These are phyloP conservation scores for Tolypocladium ophioglossoides DNA, from an alignment of 2,329 filamentous ascomycete species.

Conservation along the genomic window DNA sequence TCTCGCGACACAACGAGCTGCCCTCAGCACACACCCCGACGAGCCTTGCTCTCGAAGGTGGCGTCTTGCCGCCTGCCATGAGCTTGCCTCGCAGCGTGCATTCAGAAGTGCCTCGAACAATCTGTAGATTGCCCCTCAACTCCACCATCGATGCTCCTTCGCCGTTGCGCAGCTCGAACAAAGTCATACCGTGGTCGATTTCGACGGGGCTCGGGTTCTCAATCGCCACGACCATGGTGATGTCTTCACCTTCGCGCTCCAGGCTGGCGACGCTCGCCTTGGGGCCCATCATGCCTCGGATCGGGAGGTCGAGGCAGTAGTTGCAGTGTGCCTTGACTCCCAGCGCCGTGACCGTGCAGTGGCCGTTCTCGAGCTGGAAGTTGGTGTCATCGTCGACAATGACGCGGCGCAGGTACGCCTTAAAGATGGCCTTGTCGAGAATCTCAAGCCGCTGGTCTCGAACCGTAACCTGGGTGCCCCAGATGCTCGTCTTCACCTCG, in stretches of 20 bases:
- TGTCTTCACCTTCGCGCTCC: constrained; percentile 5
- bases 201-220: constrained; percentile 20
- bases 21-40: not conserved
- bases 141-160: constrained; percentile 5
- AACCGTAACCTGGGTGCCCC: constrained; percentile 15
- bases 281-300: constrained; percentile 16
- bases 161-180: constrained; percentile 19
- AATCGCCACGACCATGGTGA: constrained; percentile 13
- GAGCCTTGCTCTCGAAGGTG: not conserved
- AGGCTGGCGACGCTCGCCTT: constrained; percentile 11
- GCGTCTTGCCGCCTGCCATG: constrained; percentile 2
- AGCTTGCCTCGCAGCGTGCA: constrained; percentile 15
- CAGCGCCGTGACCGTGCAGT: constrained; percentile 15
- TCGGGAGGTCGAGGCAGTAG: constrained; percentile 16
- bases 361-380: constrained; percentile 17
- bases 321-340: constrained; percentile 12
- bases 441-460: constrained; percentile 17
- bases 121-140: constrained; percentile 17
- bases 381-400: constrained; percentile 15
- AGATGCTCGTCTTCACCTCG: constrained; percentile 15
- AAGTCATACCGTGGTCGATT: constrained; percentile 17
- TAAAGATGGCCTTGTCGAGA: constrained; percentile 15
- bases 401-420: constrained; percentile 19
- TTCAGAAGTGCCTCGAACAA: constrained; percentile 16
- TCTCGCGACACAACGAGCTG: not conserved